Evolutionary conservation across 2,329 filamentous ascomycete species (phyloP), one percentile per base, ranked within the genome.

Genomic region (Shiraia sp.): DNA sequence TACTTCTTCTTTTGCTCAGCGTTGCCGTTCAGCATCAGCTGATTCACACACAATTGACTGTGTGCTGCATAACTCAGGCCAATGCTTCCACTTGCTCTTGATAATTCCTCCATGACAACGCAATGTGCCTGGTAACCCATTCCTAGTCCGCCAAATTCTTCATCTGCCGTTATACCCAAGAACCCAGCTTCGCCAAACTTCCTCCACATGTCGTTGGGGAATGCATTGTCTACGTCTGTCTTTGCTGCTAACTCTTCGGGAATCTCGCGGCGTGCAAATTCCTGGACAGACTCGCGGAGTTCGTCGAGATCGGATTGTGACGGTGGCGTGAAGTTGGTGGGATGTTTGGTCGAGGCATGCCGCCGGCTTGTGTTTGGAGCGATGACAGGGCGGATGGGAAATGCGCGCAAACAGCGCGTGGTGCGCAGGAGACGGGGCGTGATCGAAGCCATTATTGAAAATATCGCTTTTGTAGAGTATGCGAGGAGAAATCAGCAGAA

Each of bases 121-220:
- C 90, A 95, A 73, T 99, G 93, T 31, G 93, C 92, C 74, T 97
- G 92, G 71, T 97, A 99, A 9, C 93, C 93, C 83, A 97, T 86
- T 1, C 79, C 88, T 32, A 97, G 72, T 2, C 92, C 93, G 26
- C 93, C 93, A 37, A 93, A 90, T 41, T 90, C 86, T 72, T 96
- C 90, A 61, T 96, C 89, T 13, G 90, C 93, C 7, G 93, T 97
- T 60, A 96, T 88, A 45, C 93, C 93, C 19, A 97, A 79, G 57
- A 97, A 87, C 63, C 82, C 93, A 24, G 93, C 93, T 52, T 90
- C 87, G 49, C 93, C 93, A 35, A 99, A 77, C 73, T 96, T 96
- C 68, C 79, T 78, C 93, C 93, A 99, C 86, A 99, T 92, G 6
- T 87, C 83, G 36, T 82, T 79, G 3, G 93, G 93, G 69, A 99